Evolutionary conservation across 2,329 filamentous ascomycete genomes (phyloP).

Genomic region (Diplodia sapinea): DNA sequence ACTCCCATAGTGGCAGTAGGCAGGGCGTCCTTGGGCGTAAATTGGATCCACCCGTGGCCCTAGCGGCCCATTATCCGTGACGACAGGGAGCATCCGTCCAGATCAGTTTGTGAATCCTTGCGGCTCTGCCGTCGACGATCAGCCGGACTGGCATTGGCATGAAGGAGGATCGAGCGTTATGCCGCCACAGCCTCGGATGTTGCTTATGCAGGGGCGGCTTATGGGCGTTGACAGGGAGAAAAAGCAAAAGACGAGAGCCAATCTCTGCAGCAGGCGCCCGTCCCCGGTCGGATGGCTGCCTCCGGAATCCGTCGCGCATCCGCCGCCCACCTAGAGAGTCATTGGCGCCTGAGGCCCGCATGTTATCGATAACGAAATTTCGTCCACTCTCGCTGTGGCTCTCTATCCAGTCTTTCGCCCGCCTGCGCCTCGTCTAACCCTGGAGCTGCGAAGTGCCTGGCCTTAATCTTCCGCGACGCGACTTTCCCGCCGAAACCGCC

Average conservation of each 20-base stretch:
- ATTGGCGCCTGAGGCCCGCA: slow-evolving; percentile 8
- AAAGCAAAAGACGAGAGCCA: slow-evolving; percentile 1
- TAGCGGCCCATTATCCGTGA: slow-evolving; percentile 4
- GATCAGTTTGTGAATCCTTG: slow-evolving; percentile 5
- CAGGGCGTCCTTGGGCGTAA: not conserved
- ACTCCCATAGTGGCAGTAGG: not conserved
- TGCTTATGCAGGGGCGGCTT: slow-evolving; percentile 7
- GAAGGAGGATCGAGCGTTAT: slow-evolving; percentile 11
- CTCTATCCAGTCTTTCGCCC: slow-evolving; percentile 5
- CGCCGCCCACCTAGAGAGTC: not conserved
- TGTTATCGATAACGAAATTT: slow-evolving; percentile 29
- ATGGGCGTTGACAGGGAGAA: not conserved
- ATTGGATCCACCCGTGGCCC: not conserved
- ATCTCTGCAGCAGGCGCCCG: slow-evolving; percentile 3
- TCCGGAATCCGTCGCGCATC: slow-evolving; percentile 11
- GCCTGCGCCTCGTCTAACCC: not conserved
- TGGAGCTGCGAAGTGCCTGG: not conserved
- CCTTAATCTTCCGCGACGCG: not conserved
- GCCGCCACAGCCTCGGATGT: slow-evolving; percentile 1
- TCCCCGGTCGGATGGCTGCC: slow-evolving; percentile 12
- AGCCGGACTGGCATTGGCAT: slow-evolving; percentile 7
- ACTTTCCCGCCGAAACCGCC: slow-evolving; percentile 5
- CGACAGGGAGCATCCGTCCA: slow-evolving; percentile 8
- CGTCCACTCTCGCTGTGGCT: not conserved
- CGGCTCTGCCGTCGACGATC: slow-evolving; percentile 14